A percentile compares a stretch with the other conserved stretches of the same genome.
phyloP scores from a whole-genome alignment of 495 filamentous ascomycete genomes.

The Talaromyces trachyspermus region DNA sequence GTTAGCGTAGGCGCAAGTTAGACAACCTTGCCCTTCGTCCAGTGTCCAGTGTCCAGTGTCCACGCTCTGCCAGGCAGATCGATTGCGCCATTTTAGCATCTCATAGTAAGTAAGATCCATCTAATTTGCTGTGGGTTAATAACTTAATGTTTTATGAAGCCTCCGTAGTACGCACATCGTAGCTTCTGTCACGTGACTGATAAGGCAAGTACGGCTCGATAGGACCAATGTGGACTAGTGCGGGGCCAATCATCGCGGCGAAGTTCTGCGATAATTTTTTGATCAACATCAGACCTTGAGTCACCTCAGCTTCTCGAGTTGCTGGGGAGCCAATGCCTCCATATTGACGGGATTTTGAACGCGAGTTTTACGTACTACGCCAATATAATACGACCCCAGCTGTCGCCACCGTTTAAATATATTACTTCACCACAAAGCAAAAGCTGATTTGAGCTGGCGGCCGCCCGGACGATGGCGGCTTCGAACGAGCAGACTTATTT shows the following conservation, averaged over 20 bases:
- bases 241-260: constrained; percentile 15
- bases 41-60: too few relatives aligned
- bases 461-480: constrained; percentile 27
- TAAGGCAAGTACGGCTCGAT: constrained; percentile 17
- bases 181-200: constrained; percentile 21
- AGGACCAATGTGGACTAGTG: constrained; percentile 25
- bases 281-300: background rate
- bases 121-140: too few relatives aligned
- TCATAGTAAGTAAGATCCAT: too few relatives aligned
- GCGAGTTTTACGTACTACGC: too few relatives aligned
- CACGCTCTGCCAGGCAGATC: too few relatives aligned
- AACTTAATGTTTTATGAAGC: too few relatives aligned
- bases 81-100: too few relatives aligned
- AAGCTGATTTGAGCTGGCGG: background rate
- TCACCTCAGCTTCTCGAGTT: constrained; percentile 3
- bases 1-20: too few relatives aligned
- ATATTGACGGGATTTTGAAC: too few relatives aligned
- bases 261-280: constrained; percentile 5
- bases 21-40: too few relatives aligned
- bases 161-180: too few relatives aligned
- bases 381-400: background rate
- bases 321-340: background rate
- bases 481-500: constrained; percentile 29
- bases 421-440: too few relatives aligned
- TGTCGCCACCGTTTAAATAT: background rate